Percentiles rank a stretch among this genome's conserved stretches.
Conservation (phyloP, 148 eudicot genomes). For the Diospyros lotus region DNA sequence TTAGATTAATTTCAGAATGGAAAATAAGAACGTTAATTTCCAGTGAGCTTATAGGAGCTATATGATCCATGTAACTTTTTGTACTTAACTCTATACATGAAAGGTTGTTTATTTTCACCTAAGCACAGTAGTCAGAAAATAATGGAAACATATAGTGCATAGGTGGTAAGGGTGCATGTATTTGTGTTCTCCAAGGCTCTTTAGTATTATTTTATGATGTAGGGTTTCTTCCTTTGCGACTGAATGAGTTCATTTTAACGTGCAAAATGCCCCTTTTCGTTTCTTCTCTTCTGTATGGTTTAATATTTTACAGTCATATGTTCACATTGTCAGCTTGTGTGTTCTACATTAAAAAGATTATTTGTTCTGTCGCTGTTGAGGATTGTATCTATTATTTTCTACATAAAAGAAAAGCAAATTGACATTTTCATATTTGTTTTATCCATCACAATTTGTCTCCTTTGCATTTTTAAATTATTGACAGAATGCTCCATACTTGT, state of each 20-base stretch:
- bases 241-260: not conserved
- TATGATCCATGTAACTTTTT: not conserved
- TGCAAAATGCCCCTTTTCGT: not conserved
- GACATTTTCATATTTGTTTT: not conserved
- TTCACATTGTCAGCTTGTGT: slow-evolving; percentile 3
- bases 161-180: no score
- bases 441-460: not conserved
- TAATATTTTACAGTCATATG: not conserved
- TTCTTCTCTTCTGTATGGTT: not conserved
- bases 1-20: not conserved
- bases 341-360: not conserved
- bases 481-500: slow-evolving; percentile 95
- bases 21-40: not conserved
- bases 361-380: not conserved
- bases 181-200: no score
- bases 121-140: no score
- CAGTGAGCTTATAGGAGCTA: not conserved
- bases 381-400: not conserved
- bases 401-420: not conserved
- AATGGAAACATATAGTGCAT: no score
- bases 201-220: not conserved
- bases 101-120: no score
- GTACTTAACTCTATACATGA: no score
- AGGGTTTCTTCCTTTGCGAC: not conserved
- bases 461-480: slow-evolving; percentile 15